A percentile compares a stretch with the other conserved stretches of the same genome.
Conservation (phyloP, 2,329 filamentous ascomycete genomes). For the Fusarium stilboides region DNA sequence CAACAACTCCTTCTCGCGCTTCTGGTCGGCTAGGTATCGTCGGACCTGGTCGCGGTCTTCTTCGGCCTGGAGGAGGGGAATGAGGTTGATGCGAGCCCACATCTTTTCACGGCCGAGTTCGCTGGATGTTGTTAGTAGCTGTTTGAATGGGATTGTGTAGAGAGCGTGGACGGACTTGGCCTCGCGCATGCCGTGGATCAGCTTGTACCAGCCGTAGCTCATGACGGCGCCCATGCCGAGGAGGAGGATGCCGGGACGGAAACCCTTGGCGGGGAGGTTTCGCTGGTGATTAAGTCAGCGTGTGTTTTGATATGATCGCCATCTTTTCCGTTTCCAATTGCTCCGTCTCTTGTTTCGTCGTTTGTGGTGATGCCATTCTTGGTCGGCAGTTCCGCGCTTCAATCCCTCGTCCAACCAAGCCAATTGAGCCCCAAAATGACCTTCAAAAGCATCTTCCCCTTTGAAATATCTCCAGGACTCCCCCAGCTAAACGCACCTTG, state of each 20-base stretch:
- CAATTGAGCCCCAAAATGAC: neutral
- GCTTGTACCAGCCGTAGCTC: slow-evolving; percentile 91
- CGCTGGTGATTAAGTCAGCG: slow-evolving; percentile 69
- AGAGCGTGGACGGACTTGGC: slow-evolving; percentile 78
- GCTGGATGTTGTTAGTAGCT: slow-evolving; percentile 61
- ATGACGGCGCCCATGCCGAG: slow-evolving; percentile 83
- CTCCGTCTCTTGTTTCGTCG: neutral
- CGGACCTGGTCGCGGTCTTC: slow-evolving; percentile 96
- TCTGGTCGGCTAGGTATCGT: slow-evolving; percentile 87
- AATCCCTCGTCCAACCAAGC: neutral
- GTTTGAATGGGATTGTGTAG: neutral
- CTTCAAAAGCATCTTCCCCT: neutral
- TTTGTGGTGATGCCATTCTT: neutral
- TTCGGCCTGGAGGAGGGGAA: slow-evolving; percentile 94
- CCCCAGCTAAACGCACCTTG: slow-evolving; percentile 74
- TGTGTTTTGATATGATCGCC: neutral
- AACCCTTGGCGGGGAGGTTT: slow-evolving; percentile 92
- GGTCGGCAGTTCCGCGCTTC: neutral
- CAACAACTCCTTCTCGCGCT: slow-evolving; percentile 90
- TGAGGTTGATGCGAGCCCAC: slow-evolving; percentile 96
- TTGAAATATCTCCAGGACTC: neutral
- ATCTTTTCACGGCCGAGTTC: slow-evolving; percentile 98
- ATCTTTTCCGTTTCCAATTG: slow-evolving; percentile 6
- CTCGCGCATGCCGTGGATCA: slow-evolving; percentile 87
- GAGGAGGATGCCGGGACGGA: slow-evolving; percentile 86